phyloP scores from a whole-genome alignment of 306 rosid genomes.

The Dicorynia guianensis region DNA sequence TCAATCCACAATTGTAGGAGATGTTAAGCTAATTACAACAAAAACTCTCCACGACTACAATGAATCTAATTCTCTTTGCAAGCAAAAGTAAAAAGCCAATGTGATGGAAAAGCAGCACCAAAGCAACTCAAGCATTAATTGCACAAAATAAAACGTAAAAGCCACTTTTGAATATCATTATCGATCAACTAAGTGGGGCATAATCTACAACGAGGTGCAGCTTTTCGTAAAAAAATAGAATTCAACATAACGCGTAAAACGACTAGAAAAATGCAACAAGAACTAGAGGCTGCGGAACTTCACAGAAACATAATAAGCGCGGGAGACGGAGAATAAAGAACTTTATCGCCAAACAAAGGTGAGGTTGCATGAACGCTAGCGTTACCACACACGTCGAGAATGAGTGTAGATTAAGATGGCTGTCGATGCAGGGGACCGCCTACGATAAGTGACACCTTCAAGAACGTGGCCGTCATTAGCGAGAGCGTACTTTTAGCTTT shows the following conservation, averaged over 20 bases:
- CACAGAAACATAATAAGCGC: background rate
- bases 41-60: background rate
- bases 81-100: conserved; percentile 6
- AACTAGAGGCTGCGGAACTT: background rate
- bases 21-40: background rate
- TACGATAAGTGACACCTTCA: background rate
- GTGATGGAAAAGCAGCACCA: background rate
- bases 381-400: background rate
- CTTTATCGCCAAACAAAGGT: background rate
- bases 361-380: conserved; percentile 1
- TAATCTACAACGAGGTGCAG: background rate
- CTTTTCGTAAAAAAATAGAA: background rate
- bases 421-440: conserved; percentile 26
- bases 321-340: background rate
- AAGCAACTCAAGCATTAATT: background rate
- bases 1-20: background rate
- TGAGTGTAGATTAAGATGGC: background rate
- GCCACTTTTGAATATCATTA: background rate
- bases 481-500: background rate
- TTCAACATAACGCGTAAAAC: conserved; percentile 9
- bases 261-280: conserved; percentile 9
- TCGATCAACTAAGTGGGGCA: background rate
- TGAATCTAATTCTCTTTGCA: conserved; percentile 3
- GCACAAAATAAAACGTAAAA: background rate
- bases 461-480: background rate